A percentile compares a stretch with the other conserved stretches of the same genome.
Evolutionary conservation across 768 basidiomycete genomes (phyloP).

Genomic region (Agrocybe praecox): DNA sequence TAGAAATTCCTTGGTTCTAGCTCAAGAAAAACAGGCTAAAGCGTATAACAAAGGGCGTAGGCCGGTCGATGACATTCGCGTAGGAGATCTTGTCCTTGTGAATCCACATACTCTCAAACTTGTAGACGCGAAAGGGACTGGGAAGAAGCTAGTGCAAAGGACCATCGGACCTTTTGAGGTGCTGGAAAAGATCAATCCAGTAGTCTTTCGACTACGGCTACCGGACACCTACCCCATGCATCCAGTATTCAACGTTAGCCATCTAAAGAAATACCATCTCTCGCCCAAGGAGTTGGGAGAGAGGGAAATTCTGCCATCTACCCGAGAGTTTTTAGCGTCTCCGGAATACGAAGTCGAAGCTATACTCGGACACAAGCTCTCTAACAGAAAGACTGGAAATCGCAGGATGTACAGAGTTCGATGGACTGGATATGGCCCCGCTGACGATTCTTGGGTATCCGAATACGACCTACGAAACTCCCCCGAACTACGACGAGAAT

Average conservation of each 20-base stretch:
- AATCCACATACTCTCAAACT: conserved; percentile 28
- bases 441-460: too few relatives aligned
- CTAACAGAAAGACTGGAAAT: too few relatives aligned
- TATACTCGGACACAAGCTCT: too few relatives aligned
- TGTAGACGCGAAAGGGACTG: conserved; percentile 18
- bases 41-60: conserved; percentile 3
- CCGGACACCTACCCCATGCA: conserved; percentile 25
- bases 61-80: background rate
- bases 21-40: conserved; percentile 8
- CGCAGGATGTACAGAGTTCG: too few relatives aligned
- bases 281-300: conserved; percentile 16
- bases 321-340: too few relatives aligned
- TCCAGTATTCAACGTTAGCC: conserved; percentile 22
- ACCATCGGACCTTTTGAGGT: conserved; percentile 26
- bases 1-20: background rate
- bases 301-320: too few relatives aligned
- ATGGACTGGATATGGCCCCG: too few relatives aligned
- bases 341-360: too few relatives aligned
- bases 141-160: conserved; percentile 24
- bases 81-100: conserved; percentile 21
- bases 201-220: conserved; percentile 22
- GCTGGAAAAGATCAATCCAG: conserved; percentile 21
- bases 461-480: too few relatives aligned
- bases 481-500: too few relatives aligned
- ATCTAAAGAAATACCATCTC: conserved; percentile 20